Base-by-base conservation (phyloP, 805 yeast genomes). In the Suhomyces kilbournensis region DNA sequence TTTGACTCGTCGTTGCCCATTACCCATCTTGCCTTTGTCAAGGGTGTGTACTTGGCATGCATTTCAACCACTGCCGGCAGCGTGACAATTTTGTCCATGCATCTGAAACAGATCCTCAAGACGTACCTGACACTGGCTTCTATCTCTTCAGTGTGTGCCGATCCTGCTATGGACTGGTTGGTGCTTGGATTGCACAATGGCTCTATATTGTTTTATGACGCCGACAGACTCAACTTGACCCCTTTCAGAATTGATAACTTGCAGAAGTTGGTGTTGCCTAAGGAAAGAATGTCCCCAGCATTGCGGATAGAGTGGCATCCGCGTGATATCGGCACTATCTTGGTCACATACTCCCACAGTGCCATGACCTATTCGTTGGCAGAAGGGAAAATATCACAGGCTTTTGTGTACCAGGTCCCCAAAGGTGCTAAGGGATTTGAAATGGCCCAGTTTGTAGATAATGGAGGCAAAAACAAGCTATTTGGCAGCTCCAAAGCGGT, bases 161-260 rank as follows among this genome's bases (percentile, higher is more conserved):
- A 94, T 62, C 97, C 97, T 2, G 79, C 96, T 0, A 67, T 94
- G 57, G 97, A 92, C 67, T 94, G 94, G 90, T 70, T 93, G 14
- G 76, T 86, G 44, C 61, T 93, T 19, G 99, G 98, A 3, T 71
- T 90, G 49, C 79, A 82, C 46, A 90, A 84, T 65, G 99, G 99
- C 1, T 67, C 81, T 2, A 69, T 88, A 1, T 68, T 83, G 28
- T 84, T 86, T 7, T 93, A 79, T 63, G 97, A 94, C 66, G 84
- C 93, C 15, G 97, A 91, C 63, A 76, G 96, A 35, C 88, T 92
- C 32, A 61, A 65, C 25, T 67, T 84, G 56, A 81, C 97, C 0
- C 84, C 86, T 2, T 77, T 82, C 53, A 78, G 84, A 50, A 74
- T 94, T 22, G 86, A 82, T 49, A 89, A 88, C 62, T 73, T 88